Base-by-base conservation (phyloP, 2,329 filamentous ascomycete species). In the Cladosporium sp. region DNA sequence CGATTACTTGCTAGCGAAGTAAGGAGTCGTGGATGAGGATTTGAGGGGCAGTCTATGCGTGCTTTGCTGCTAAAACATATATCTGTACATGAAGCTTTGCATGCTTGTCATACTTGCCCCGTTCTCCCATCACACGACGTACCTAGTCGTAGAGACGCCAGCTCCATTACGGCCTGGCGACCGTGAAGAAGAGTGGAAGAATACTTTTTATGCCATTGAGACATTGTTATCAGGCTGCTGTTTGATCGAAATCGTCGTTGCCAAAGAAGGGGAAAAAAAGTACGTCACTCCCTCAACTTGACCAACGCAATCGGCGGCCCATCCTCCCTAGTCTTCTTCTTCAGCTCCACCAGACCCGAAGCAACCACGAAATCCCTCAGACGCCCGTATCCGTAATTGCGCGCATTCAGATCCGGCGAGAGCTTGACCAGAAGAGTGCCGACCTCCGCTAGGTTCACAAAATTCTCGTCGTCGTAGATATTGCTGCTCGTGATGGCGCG, bases 1-100 rank as follows among this genome's bases (percentile, higher is more conserved):
- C 14, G 69, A 72, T 43, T 72, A 70, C 49, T 53, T 64, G 54
- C 62, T 66, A 14, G 62, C 65, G 43, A 63, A 50, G 40, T 50
- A 19, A 43, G 14, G 11, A 22, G 22, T 22, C 22, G 22, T 7
- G 22, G 22, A 22, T 22, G 22, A 7, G 22, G 4, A 22, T 4
- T 22, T 16, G 14, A 16, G 14, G 14, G 14, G 14, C 14, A 16
- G 14, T 16, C 14, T 16, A 16, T 16, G 14, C 14, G 14, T 16
- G 14, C 14, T 16, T 16, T 16, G 14, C 14, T 16, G 14, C 14
- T 16, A 16, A 16, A 16, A 16, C 14, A 16, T 16, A 16, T 16
- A 16, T 16, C 14, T 16, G 14, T 16, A 16, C 14, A 16, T 16
- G 14, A 16, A 16, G 14, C 14, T 16, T 16, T 16, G 14, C 14